These are phyloP conservation scores for Neostapfia colusana DNA, from an alignment of 176 grass and related monocot species.

Conservation along the genomic window DNA sequence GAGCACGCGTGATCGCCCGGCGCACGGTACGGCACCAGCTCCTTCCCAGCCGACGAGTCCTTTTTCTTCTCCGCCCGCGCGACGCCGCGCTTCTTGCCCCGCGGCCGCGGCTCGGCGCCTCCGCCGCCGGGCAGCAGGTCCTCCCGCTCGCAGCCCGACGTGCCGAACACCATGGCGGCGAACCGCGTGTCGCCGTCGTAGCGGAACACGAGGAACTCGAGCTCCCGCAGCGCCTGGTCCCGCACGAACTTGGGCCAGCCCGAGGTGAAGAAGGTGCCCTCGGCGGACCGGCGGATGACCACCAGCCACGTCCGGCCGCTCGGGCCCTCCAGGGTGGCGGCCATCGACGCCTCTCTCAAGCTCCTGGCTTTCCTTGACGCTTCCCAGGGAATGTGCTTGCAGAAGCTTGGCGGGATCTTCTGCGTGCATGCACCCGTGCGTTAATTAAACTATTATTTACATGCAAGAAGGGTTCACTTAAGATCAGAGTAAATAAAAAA, in stretches of 20 bases:
- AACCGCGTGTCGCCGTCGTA: slow-evolving; percentile 65
- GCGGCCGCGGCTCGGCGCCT: not conserved
- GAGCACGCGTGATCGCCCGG: not conserved
- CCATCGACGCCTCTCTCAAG: slow-evolving; percentile 39
- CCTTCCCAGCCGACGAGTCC: slow-evolving; percentile 30
- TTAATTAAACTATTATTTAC: not conserved
- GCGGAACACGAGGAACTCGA: slow-evolving; percentile 73
- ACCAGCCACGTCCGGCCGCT: slow-evolving; percentile 63
- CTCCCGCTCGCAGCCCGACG: slow-evolving; percentile 64
- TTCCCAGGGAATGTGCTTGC: slow-evolving; percentile 66
- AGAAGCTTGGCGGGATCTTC: slow-evolving; percentile 82
- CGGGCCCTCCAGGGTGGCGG: slow-evolving; percentile 68
- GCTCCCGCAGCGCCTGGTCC: slow-evolving; percentile 66
- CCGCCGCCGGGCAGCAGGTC: slow-evolving; percentile 24
- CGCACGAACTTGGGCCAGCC: slow-evolving; percentile 69
- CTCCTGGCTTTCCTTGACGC: slow-evolving; percentile 41
- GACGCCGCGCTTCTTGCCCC: slow-evolving; percentile 31
- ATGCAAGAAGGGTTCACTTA: not conserved
- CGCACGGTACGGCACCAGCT: slow-evolving; percentile 39
- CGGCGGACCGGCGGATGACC: slow-evolving; percentile 43
- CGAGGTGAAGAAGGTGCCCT: slow-evolving; percentile 66
- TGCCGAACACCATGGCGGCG: slow-evolving; percentile 71
- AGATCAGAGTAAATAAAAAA: not conserved
- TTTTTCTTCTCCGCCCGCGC: not conserved
- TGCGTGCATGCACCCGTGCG: slow-evolving; percentile 19